Conservation (phyloP, 2,329 filamentous ascomycete species). For the Aurifilum marmelostoma region DNA sequence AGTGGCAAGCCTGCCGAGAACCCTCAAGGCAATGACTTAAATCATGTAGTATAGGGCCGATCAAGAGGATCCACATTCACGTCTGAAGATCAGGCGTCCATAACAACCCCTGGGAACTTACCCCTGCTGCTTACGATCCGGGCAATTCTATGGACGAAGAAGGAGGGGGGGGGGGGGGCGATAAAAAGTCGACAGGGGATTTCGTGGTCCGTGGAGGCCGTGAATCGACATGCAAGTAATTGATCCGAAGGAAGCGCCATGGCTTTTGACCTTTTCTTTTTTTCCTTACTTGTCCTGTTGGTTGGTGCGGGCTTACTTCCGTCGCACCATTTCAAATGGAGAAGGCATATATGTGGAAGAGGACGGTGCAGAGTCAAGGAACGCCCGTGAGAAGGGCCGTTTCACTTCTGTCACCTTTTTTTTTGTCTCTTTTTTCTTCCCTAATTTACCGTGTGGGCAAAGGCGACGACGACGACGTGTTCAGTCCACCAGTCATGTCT, state of each 20-base stretch:
- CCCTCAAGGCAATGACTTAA: background rate
- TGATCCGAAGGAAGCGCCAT: background rate
- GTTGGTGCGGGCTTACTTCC: background rate
- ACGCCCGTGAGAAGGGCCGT: background rate
- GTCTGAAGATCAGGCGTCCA: conserved; percentile 7
- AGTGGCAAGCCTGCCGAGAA: background rate
- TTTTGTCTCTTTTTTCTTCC: background rate
- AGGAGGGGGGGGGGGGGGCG: background rate
- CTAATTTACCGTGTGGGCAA: conserved; percentile 2
- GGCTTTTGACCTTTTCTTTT: background rate
- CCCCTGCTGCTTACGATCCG: background rate
- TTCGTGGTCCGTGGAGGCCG: background rate
- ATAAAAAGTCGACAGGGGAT: background rate
- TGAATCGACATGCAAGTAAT: background rate
- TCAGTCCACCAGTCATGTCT: background rate
- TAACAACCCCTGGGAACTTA: background rate
- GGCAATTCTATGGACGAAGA: too few relatives aligned
- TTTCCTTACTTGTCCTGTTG: background rate
- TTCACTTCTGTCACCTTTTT: background rate
- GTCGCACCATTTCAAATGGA: background rate
- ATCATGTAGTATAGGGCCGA: background rate
- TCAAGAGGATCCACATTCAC: background rate
- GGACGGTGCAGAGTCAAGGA: too few relatives aligned
- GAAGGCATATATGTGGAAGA: background rate
- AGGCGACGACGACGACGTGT: background rate